Base-by-base conservation (phyloP, 2,329 filamentous ascomycete species). In the Phoma sp. region DNA sequence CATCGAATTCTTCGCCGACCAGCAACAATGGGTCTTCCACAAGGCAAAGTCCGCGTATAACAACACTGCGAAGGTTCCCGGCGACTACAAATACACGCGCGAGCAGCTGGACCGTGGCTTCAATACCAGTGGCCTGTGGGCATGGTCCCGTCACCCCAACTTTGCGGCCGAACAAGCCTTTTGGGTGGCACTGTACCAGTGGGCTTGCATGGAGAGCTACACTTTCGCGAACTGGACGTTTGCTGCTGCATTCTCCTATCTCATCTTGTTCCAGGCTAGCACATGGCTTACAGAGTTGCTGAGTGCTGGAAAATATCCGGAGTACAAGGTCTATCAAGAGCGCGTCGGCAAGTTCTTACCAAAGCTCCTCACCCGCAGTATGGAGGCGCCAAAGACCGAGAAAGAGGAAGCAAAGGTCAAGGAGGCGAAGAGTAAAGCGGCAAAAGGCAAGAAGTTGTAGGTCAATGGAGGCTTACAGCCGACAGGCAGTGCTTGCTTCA, bases 11-110 rank as follows among this genome's bases (percentile, higher is more conserved):
- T 84, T 96, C 68, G 90, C 91, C 68, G 95, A 99, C 72, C 88
- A 93, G 59, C 91, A 97, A 72, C 93, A 97, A 76, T 99, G 93
- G 93, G 81, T 85, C 59, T 99, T 87, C 78, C 93, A 99, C 72
- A 77, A 78, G 13, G 93, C 92, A 43, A 98, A 97, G 78, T 78
- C 83, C 40, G 74, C 84, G 38, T 98, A 96, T 75, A 84, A 85
- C 58, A 81, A 85, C 58, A 88, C 87, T 1, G 90, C 86, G 43
- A 89, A 89, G 70, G 81, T 93, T 3, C 86, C 90, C 0, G 74
- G 77, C 4, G 74, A 75, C 22, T 91, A 83, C 74, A 75, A 75
- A 25, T 92, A 83, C 74, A 82, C 81, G 0, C 86, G 88, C 62
- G 85, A 86, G 56, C 91, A 96, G 48, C 84, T 99, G 24, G 91